A percentile compares a stretch with the other conserved stretches of the same genome.
Evolutionary conservation across 169 alveolate species (phyloP).

Genomic region (Cryptosporidium viatorum): DNA sequence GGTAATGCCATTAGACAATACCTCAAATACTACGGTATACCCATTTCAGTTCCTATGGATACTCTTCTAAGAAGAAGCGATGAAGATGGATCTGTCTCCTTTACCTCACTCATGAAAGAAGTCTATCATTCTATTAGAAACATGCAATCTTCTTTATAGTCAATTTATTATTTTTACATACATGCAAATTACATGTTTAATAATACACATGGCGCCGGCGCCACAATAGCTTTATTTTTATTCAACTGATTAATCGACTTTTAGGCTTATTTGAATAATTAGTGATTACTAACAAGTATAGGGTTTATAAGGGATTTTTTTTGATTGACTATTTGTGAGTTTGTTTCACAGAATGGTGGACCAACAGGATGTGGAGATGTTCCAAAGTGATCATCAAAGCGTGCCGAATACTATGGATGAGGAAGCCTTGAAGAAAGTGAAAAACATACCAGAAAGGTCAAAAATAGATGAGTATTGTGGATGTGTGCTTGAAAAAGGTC

Average conservation of each 20-base stretch:
- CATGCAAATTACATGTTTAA: background rate
- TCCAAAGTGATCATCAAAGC: background rate
- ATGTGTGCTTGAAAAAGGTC: background rate
- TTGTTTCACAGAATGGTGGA: background rate
- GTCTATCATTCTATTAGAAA: conserved; percentile 47
- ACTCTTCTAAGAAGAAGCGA: conserved; percentile 61
- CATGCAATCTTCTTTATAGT: conserved; percentile 15
- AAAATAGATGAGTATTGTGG: background rate
- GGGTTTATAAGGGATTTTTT: background rate
- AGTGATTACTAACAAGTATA: background rate
- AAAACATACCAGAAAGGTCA: background rate
- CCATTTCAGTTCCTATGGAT: conserved; percentile 38
- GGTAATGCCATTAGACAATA: conserved; percentile 42
- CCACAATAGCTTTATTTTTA: background rate
- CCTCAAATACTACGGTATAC: conserved; percentile 46
- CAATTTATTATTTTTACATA: background rate
- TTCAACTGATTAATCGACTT: background rate
- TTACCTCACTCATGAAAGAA: conserved; percentile 68
- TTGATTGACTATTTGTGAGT: background rate
- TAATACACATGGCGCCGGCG: background rate
- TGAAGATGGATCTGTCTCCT: conserved; percentile 71
- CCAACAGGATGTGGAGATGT: background rate
- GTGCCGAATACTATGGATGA: background rate
- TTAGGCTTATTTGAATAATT: background rate
- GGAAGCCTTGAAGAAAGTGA: background rate